Evolutionary conservation across 2,329 filamentous ascomycete species (phyloP).

Genomic region (Geosmithia flava): DNA sequence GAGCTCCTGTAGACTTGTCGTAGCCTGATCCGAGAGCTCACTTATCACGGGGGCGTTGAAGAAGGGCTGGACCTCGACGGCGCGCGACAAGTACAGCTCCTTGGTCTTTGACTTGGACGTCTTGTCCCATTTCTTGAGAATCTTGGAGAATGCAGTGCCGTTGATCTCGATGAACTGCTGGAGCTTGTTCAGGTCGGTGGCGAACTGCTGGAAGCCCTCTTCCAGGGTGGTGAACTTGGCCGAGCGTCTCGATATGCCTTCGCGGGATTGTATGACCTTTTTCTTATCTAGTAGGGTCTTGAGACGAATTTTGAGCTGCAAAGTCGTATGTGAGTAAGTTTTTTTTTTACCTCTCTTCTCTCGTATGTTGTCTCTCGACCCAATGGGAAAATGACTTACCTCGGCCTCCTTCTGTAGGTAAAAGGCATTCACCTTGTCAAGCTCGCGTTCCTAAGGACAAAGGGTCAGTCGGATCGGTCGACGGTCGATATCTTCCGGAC

Average conservation of each 20-base stretch:
- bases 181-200: conserved; percentile 90
- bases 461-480: background rate
- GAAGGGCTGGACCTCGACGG: conserved; percentile 94
- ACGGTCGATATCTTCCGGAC: background rate
- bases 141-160: conserved; percentile 95
- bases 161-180: conserved; percentile 99
- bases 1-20: conserved; percentile 87
- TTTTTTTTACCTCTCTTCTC: background rate
- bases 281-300: conserved; percentile 94
- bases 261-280: conserved; percentile 71
- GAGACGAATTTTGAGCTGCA: conserved; percentile 79
- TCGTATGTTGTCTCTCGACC: background rate
- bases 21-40: conserved; percentile 91
- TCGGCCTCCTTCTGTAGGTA: conserved; percentile 97
- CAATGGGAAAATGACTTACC: conserved; percentile 36
- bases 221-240: conserved; percentile 91
- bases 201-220: conserved; percentile 95
- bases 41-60: conserved; percentile 97
- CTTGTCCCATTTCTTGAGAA: conserved; percentile 99
- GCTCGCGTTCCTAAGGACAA: conserved; percentile 67
- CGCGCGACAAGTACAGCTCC: conserved; percentile 88
- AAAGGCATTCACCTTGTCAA: conserved; percentile 97
- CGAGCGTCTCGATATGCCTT: conserved; percentile 72
- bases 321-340: background rate
- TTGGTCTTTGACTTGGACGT: conserved; percentile 98